phyloP scores from a whole-genome alignment of 805 yeast species.

The Yamadazyma sp. region DNA sequence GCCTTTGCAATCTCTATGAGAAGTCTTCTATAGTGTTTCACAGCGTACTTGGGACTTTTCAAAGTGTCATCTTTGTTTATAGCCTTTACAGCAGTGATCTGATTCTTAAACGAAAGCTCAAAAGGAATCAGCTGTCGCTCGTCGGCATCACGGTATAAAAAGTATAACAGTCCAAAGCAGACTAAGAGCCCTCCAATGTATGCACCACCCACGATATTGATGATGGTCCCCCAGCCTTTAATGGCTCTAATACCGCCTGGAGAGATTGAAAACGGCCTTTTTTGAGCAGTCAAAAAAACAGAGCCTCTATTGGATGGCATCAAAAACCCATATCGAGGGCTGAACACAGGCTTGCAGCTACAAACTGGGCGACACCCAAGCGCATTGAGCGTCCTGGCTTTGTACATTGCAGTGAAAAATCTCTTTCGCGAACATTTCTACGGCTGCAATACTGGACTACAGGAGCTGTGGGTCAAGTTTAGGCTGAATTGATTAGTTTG shows the following conservation, averaged over 20 bases:
- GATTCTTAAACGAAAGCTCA: slow-evolving; percentile 33
- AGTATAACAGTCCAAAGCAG: slow-evolving; percentile 37
- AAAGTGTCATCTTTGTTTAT: slow-evolving; percentile 45
- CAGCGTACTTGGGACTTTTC: slow-evolving; percentile 41
- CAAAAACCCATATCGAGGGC: too few species aligned
- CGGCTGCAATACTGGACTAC: too few species aligned
- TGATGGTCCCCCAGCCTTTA: slow-evolving; percentile 30
- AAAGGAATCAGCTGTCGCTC: slow-evolving; percentile 41
- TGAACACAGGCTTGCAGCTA: background rate
- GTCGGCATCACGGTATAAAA: slow-evolving; percentile 41
- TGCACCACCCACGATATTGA: slow-evolving; percentile 43
- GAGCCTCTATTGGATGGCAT: too few species aligned
- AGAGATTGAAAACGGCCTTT: slow-evolving; percentile 17
- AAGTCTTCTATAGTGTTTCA: slow-evolving; percentile 41
- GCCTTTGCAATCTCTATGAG: slow-evolving; percentile 33
- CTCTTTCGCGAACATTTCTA: too few species aligned
- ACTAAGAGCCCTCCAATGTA: slow-evolving; percentile 43
- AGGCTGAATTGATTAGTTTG: too few species aligned
- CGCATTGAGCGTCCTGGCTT: too few species aligned
- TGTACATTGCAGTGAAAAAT: too few species aligned
- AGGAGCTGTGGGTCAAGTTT: too few species aligned
- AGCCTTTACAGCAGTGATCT: slow-evolving; percentile 40
- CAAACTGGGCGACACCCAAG: background rate
- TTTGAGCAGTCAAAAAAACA: slow-evolving; percentile 1
- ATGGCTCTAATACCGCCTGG: slow-evolving; percentile 19